Evolutionary conservation across 2,329 filamentous ascomycete species (phyloP), one percentile per base, ranked within the genome.

Genomic region (Ophiostoma sp.): DNA sequence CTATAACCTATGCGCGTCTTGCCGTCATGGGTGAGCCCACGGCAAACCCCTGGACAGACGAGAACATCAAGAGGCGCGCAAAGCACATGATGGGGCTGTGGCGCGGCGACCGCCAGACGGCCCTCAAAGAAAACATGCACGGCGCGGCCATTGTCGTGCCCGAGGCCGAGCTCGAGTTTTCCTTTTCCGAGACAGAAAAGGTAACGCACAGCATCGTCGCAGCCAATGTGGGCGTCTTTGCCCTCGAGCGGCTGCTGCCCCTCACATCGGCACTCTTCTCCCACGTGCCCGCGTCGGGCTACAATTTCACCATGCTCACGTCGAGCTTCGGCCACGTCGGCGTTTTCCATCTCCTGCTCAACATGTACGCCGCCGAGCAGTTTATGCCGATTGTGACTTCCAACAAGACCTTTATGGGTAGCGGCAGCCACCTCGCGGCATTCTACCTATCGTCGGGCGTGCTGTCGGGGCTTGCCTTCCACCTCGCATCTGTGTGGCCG

Each of bases 291-390:
- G 69, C 69, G 1, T 64, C 62, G 3, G 49, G 65, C 42, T 12
- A 27, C 58, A 70, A 73, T 68, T 73, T 72, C n/a, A 76, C 74
- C 5, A 47, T 76, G 40, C 69, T 78, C 38, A 74, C 74, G 1
- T 74, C 74, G n/a, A 71, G 72, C 0, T 77, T 78, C 67, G 73
- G 73, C 40, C 76, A 78, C 65, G 68, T 63, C 7, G 73, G 72
- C 38, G 12, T 72, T 1, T 1, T 71, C 0, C 76, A 77, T 65
- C 64, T 77, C n/a, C 70, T 58, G 2, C 42, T 75, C 47, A 77
- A 76, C 70, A 77, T 76, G 74, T 72, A 73, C 16, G 73, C 68
- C 0, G 52, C 76, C 2, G 68, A 71, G 60, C 73, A 73, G 47
- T 74, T 76, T 11, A 69, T 75, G 41, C 71, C 71, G 4, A 66